Base-by-base conservation (phyloP, 1,284 basidiomycete species). In the Vanrija pseudolonga region DNA sequence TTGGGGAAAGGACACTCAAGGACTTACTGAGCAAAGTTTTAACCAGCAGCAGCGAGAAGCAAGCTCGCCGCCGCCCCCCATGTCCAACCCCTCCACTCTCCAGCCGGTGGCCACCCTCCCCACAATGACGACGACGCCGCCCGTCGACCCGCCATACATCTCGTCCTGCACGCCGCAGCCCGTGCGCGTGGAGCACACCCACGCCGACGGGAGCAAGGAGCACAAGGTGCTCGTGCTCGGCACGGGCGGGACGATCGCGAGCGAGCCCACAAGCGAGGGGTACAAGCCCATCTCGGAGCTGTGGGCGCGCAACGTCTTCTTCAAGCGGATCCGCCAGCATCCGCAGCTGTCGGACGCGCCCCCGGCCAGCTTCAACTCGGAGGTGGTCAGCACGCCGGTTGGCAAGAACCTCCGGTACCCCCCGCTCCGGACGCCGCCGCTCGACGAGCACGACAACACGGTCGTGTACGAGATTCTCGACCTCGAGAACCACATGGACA, bases 401-500 rank as follows among this genome's bases (percentile, higher is more conserved):
- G 68, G 66, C 0, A 51, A 53, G 18, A 65, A 72, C 51, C 60
- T 62, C 26, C 52, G 55, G 26, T 74, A 72, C 57, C 71, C 71
- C 3, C 53, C 56, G 22, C 56, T 74, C 22, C 53, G 65, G 7
- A 74, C 72, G 26, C 72, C 71, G 17, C 55, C 62, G 38, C 58
- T 74, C 49, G 63, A 70, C 50, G 69, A 72, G 44, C 32, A 61
- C 19, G 69, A 66, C 11, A 56, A 50, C 26, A 51, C 47, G 23
- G 72, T 74, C 12, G 54, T 58, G 39, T 74, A 72, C 57, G 72
- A 74, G 60, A 74, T 74, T 26, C 51, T 73, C 49, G 72, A 73
- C 58, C 51, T 74, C 50, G 70, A 72, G 55, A 66, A 65, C 53
- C 70, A 73, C 61, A 68, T 73, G 67, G 72, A 74, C 53, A 66